Evolutionary conservation across 129 eudicot genomes (phyloP), one percentile per base, ranked within the genome.

Genomic region (Centella asiatica): DNA sequence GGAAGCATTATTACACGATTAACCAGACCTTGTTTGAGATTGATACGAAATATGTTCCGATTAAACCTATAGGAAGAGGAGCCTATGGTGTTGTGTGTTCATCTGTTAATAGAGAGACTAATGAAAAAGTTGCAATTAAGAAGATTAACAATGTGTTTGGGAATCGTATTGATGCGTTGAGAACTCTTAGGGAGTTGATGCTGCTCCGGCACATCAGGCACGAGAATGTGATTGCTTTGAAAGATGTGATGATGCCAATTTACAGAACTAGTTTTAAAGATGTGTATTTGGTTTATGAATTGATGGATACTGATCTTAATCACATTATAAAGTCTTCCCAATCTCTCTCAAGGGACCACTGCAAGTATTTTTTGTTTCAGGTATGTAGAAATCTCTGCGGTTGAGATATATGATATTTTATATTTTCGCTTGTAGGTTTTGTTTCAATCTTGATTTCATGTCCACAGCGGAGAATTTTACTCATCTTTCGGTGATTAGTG

Each of bases 251-350:
- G 96, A 68, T 84, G 62, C 88, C 96, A 10, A 56, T 73, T 19
- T 70, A 77, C 20, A 44, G 69, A 54, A 76, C 55, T 64, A 80
- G 82, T 66, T 88, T 88, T 71, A 78, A 78, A 78, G 96, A 88
- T 44, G 83, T 88, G 25, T 88, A 88, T 71, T 73, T 88, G 73
- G 96, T 88, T 34, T 84, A 84, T 44, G 96, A 88, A 58, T 65
- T 88, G 73, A 84, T 88, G 96, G 93, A 88, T 67, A 76, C 88
- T 28, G 96, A 88, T 84, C 96, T 88, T 72, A 81, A 84, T 72
- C 96, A 81, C 45, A 83, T 88, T 37, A 88, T 88, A 37, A 88
- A 81, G 77, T 88, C 96, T 5, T 31, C 89, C 15, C 92, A 88
- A 73, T 86, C 88, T 22, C 75, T 88, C 28, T 81, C 93, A 9